phyloP scores from a whole-genome alignment of 257 asterid genomes.

The Solanum piurae region DNA sequence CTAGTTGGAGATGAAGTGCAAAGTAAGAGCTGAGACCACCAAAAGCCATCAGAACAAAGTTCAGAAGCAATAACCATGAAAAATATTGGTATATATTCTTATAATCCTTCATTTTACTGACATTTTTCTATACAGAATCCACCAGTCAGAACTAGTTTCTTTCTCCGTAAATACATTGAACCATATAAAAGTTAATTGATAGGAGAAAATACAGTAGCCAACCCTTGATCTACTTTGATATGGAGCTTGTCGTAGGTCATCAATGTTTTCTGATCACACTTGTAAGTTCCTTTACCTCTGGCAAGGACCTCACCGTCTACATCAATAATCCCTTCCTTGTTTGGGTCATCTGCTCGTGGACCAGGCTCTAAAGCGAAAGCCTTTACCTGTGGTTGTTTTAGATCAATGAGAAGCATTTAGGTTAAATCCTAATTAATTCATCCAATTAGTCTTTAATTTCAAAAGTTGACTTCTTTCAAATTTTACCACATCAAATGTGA shows the following conservation, averaged over 20 bases:
- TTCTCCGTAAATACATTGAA: neutral
- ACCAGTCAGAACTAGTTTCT: neutral
- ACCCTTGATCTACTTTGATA: constrained; percentile 69
- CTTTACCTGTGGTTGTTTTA: constrained; percentile 50
- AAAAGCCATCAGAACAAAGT: constrained; percentile 11
- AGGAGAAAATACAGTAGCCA: constrained; percentile 83
- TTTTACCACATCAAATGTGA: neutral
- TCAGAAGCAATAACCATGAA: constrained; percentile 7
- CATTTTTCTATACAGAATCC: neutral
- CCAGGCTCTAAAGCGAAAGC: constrained; percentile 83
- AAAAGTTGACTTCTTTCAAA: neutral
- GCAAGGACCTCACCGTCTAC: constrained; percentile 58
- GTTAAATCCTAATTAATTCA: neutral
- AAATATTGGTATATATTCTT: neutral
- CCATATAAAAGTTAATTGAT: neutral
- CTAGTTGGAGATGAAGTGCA: neutral
- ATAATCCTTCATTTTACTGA: neutral
- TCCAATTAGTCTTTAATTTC: neutral
- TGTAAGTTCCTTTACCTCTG: constrained; percentile 70
- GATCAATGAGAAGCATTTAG: neutral
- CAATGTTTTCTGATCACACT: constrained; percentile 48
- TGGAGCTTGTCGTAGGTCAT: constrained; percentile 66
- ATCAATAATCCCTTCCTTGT: constrained; percentile 30
- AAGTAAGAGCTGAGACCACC: constrained; percentile 14
- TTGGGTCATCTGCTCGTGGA: constrained; percentile 28